Evolutionary conservation across 2,329 filamentous ascomycete genomes (phyloP).

Genomic region (Ceratocystis papillata): DNA sequence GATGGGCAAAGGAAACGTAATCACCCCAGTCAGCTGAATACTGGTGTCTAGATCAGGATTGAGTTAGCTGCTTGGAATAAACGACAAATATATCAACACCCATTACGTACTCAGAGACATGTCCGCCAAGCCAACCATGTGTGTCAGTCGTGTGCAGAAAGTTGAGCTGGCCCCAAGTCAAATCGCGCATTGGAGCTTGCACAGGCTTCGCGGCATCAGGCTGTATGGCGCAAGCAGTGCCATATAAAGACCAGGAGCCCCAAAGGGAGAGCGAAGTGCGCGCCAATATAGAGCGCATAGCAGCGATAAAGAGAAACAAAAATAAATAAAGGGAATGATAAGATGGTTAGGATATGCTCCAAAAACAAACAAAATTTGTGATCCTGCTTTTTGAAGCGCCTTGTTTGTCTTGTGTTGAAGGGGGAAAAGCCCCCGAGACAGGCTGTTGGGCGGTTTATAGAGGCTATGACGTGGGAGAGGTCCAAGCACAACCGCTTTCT

Average conservation of each 20-base stretch:
- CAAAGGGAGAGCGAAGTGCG: slow-evolving; percentile 27
- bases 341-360: not conserved
- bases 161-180: slow-evolving; percentile 90
- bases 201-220: slow-evolving; percentile 70
- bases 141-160: slow-evolving; percentile 95
- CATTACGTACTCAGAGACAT: slow-evolving; percentile 66
- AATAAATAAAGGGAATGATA: not conserved
- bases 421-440: not conserved
- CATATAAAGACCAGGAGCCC: slow-evolving; percentile 26
- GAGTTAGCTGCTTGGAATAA: not conserved
- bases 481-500: not conserved
- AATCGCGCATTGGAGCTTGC: slow-evolving; percentile 66
- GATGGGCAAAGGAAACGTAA: slow-evolving; percentile 83
- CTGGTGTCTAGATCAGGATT: slow-evolving; percentile 49
- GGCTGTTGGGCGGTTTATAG: not conserved
- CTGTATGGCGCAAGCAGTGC: slow-evolving; percentile 47
- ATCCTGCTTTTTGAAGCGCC: not conserved
- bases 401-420: slow-evolving; percentile 7
- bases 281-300: slow-evolving; percentile 8
- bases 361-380: not conserved
- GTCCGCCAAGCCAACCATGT: slow-evolving; percentile 90
- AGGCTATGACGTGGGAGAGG: slow-evolving; percentile 12
- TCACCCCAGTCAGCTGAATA: slow-evolving; percentile 97
- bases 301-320: not conserved
- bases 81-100: not conserved